Conservation (phyloP, 345 rosid genomes). For the Geranium rotundifolium region DNA sequence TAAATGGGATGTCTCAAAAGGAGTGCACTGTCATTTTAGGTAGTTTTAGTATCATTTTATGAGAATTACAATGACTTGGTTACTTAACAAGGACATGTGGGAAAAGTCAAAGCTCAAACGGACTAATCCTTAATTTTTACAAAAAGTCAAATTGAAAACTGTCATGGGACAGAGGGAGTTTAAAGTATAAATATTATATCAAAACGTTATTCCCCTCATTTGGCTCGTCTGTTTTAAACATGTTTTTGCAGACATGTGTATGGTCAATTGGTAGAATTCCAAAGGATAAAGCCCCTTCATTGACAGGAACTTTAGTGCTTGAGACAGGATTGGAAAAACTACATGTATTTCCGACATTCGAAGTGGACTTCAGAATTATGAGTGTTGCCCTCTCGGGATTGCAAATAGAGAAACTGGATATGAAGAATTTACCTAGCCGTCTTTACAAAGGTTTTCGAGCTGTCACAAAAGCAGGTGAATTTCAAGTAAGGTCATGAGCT, state of each 20-base stretch:
- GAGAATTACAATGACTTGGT: too few species aligned
- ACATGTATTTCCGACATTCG: slow-evolving; percentile 68
- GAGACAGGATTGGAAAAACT: slow-evolving; percentile 57
- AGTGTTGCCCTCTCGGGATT: slow-evolving; percentile 84
- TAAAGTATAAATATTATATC: too few species aligned
- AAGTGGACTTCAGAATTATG: slow-evolving; percentile 71
- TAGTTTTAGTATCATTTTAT: too few species aligned
- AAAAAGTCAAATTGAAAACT: too few species aligned
- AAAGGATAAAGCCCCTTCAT: slow-evolving; percentile 68
- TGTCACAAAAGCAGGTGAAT: slow-evolving; percentile 64
- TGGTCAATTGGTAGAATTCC: slow-evolving; percentile 88
- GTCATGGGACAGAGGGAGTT: too few species aligned
- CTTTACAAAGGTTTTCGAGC: slow-evolving; percentile 88
- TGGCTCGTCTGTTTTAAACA: slow-evolving; percentile 1
- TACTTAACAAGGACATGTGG: too few species aligned
- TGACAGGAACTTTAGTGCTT: slow-evolving; percentile 56
- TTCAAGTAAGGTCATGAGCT: slow-evolving; percentile 62
- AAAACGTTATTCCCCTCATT: background rate
- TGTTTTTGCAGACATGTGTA: slow-evolving; percentile 47
- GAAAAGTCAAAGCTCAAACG: too few species aligned
- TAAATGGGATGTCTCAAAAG: too few species aligned
- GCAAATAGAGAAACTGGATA: slow-evolving; percentile 68
- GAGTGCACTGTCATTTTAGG: too few species aligned
- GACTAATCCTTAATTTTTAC: too few species aligned
- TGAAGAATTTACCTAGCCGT: slow-evolving; percentile 51